Base-by-base conservation (phyloP, 371 early-diverging fungal genomes). In the Nematocida sp. region DNA sequence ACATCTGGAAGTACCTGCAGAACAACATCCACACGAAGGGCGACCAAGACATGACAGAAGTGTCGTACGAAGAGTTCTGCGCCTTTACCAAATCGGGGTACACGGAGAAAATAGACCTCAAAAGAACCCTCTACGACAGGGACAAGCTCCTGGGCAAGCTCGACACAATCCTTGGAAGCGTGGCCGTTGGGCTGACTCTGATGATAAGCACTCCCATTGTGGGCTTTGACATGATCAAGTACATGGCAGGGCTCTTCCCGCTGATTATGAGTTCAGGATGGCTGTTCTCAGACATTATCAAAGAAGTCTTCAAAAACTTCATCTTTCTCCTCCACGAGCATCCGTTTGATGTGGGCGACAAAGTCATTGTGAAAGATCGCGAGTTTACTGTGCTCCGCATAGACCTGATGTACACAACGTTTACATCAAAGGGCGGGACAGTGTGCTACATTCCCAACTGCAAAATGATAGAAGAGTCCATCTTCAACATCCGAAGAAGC, bases 231-330 rank as follows among this genome's bases (percentile, higher is more conserved):
- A 78, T 79, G 55, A 64, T 79, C 49, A 41, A 76, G n/a, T 67
- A 76, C 64, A 51, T 82, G 40, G 78, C 81, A 38, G 63, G 79
- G 11, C 36, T 82, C n/a, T 78, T 79, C 31, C 80, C 82, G 15
- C 41, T 77, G 17, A 23, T 83, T 38, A 74, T 83, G 49, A 75
- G 78, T n/a, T 81, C 82, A 29, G 62, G 80, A 31, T 83, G 84
- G 84, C 64, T 83, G 19, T 83, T 83, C 65, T 41, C 77, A 17
- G 84, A 82, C 53, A 76, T 79, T 27, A 81, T 83, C 57, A 82
- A 82, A 64, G 80, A 81, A 32, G 63, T 83, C 31, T 82, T 80
- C 49, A 79, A 78, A 31, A 82, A 82, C 46, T 83, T 83, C 74
- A 78, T 83, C 17, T 83, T 83, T 65, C 70, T 79, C 2, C 66